Evolutionary conservation across 495 filamentous ascomycete species (phyloP), one percentile per base, ranked within the genome.

Genomic region (Aspergillus sclerotiicarbonarius): DNA sequence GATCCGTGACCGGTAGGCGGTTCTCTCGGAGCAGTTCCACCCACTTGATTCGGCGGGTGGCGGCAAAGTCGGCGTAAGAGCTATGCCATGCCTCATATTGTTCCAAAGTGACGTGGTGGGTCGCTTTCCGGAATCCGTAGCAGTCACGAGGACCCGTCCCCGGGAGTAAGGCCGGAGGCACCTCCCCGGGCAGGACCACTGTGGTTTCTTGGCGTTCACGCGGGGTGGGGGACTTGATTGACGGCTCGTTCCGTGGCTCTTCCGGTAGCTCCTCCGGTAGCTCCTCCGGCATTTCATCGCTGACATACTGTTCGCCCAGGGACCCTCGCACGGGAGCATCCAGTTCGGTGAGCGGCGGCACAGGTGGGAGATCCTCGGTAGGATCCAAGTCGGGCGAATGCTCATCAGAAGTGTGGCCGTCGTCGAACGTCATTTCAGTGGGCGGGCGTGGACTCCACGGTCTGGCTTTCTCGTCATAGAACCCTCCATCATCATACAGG

Each of bases 81-180:
- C 69, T 66, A 51, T 89, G 86, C 94, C 94, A 98, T 8, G 79
- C 75, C 65, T 98, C 89, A 64, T 96, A 96, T 66, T 92, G 80
- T 20, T 87, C 79, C 12, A 85, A 68, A 19, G 81, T 87, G 51
- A 96, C 81, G 62, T 96, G 86, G 61, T 90, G 84, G 9, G 80
- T 91, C n/a, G 84, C 83, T 72, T 96, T 98, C 18, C 87, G 85
- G 67, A 98, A 98, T 2, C 94, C 94, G 68, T 96, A 94, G 25
- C 87, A 84, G 71, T 96, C 92, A n/a, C 90, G 84, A 58, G 59
- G 65, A 6, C 69, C 68, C 19, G 65, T 72, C 49, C 62, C 68
- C 47, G 62, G 57, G 25, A 64, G 53, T 39, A 78, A 59, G n/a
- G 65, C 67, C 7, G 71, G 76, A 8, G 66, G 76, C 31, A 76